A percentile compares a stretch with the other conserved stretches of the same genome.
phyloP scores from a whole-genome alignment of 2,329 filamentous ascomycete species.

The Trichoderma citrinoviride region DNA sequence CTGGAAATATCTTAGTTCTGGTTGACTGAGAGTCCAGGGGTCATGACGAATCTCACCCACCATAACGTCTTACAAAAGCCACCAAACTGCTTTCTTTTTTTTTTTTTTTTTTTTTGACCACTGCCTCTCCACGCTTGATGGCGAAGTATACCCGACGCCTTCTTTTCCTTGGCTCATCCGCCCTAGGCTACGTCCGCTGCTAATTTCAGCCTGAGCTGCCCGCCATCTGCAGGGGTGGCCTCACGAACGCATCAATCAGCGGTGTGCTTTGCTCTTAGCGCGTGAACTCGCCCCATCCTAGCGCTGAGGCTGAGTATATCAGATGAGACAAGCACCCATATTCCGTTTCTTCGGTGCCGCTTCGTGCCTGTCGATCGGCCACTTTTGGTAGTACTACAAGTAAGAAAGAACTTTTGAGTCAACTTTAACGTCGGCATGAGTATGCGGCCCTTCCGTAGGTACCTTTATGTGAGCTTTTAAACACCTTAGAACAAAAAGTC shows the following conservation, averaged over 20 bases:
- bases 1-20: background rate
- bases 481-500: no score
- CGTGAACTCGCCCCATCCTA: background rate
- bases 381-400: background rate
- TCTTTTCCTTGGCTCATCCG: background rate
- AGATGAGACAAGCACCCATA: background rate
- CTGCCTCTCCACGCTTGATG: background rate
- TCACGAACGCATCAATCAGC: background rate
- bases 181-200: background rate
- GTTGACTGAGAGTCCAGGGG: background rate
- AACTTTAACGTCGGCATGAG: background rate
- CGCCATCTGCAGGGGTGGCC: constrained; percentile 6
- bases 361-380: constrained; percentile 13
- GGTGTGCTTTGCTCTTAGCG: constrained; percentile 3
- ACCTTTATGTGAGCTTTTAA: background rate
- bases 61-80: background rate
- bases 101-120: no score
- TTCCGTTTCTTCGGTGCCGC: background rate
- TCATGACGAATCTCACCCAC: background rate
- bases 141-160: constrained; percentile 4
- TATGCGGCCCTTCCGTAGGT: background rate
- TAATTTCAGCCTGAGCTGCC: constrained; percentile 1
- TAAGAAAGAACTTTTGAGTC: background rate
- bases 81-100: background rate
- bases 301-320: constrained; percentile 13